Percentiles rank a stretch among this genome's conserved stretches.
Evolutionary conservation across 2,329 filamentous ascomycete genomes (phyloP).

Genomic region (Amesomyces nigricolor): DNA sequence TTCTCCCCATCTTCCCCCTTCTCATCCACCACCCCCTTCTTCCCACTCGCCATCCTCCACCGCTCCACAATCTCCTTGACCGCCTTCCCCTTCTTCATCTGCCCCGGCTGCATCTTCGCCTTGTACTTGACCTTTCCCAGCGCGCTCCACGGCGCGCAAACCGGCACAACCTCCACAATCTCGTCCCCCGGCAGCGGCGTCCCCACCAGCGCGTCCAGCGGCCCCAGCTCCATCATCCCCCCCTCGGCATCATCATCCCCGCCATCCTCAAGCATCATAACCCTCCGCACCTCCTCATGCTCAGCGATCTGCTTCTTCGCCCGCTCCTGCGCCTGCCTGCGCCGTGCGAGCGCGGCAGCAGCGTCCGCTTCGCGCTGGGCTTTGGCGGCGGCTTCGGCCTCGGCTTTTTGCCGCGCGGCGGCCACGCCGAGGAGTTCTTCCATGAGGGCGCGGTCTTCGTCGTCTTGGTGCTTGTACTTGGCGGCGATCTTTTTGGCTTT

Average conservation of each 20-base stretch:
- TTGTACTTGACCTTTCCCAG: constrained; percentile 79
- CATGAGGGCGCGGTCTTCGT: constrained; percentile 80
- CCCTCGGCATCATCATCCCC: constrained; percentile 52
- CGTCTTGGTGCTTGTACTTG: constrained; percentile 92
- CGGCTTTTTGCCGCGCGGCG: constrained; percentile 59
- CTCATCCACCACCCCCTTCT: constrained; percentile 57
- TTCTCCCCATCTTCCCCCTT: constrained; percentile 58
- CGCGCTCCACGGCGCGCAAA: constrained; percentile 61
- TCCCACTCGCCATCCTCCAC: constrained; percentile 60
- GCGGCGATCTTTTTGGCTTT: constrained; percentile 83
- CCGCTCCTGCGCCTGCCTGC: constrained; percentile 72
- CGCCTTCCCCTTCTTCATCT: constrained; percentile 89
- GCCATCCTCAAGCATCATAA: constrained; percentile 48
- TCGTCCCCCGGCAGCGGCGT: constrained; percentile 77
- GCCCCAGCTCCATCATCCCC: constrained; percentile 55
- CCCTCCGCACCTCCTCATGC: constrained; percentile 64
- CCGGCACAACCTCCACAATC: constrained; percentile 60
- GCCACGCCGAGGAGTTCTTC: constrained; percentile 80
- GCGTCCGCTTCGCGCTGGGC: constrained; percentile 65
- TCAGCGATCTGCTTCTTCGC: constrained; percentile 70
- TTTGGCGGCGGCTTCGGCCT: constrained; percentile 63
- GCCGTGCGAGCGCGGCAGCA: constrained; percentile 65
- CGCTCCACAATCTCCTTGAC: constrained; percentile 81
- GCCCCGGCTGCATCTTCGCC: constrained; percentile 85
- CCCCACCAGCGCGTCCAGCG: constrained; percentile 73